Evolutionary conservation across 1,284 basidiomycete genomes (phyloP).

Genomic region (Mycena citricolor): DNA sequence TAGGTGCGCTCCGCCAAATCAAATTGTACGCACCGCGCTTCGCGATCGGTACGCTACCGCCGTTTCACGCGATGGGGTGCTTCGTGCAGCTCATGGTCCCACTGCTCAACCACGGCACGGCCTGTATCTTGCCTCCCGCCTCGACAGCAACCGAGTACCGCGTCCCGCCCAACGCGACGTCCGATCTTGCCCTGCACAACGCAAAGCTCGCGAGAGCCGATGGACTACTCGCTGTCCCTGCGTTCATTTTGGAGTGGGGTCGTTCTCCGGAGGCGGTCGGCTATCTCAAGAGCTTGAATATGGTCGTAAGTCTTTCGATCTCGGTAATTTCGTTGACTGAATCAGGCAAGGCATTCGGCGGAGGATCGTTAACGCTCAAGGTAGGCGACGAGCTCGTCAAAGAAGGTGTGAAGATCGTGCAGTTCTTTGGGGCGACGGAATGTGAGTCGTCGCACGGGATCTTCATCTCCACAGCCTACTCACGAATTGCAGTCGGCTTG

Average conservation of each 20-base stretch:
- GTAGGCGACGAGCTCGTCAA: background rate
- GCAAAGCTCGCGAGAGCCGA: background rate
- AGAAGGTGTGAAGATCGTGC: background rate
- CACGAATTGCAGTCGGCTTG: slow-evolving; percentile 30
- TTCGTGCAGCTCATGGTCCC: background rate
- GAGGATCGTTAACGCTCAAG: background rate
- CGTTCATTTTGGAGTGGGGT: slow-evolving; percentile 14
- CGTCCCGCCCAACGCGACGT: background rate
- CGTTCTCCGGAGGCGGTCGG: slow-evolving; percentile 22
- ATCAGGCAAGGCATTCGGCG: background rate
- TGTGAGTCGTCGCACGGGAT: background rate
- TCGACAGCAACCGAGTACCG: background rate
- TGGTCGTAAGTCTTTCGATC: slow-evolving; percentile 22
- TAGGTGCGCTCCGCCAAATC: too few species aligned
- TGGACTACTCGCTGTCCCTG: background rate
- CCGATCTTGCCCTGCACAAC: background rate
- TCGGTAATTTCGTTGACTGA: background rate
- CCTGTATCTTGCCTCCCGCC: background rate
- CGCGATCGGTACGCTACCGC: background rate
- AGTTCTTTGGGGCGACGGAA: background rate
- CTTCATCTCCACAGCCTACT: background rate
- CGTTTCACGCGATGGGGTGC: background rate
- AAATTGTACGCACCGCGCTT: too few species aligned
- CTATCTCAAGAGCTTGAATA: slow-evolving; percentile 23
- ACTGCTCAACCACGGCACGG: background rate